A percentile compares a stretch with the other conserved stretches of the same genome.
These are phyloP conservation scores for Silene coronaria DNA, from an alignment of 179 eudicot species.

Conservation along the genomic window DNA sequence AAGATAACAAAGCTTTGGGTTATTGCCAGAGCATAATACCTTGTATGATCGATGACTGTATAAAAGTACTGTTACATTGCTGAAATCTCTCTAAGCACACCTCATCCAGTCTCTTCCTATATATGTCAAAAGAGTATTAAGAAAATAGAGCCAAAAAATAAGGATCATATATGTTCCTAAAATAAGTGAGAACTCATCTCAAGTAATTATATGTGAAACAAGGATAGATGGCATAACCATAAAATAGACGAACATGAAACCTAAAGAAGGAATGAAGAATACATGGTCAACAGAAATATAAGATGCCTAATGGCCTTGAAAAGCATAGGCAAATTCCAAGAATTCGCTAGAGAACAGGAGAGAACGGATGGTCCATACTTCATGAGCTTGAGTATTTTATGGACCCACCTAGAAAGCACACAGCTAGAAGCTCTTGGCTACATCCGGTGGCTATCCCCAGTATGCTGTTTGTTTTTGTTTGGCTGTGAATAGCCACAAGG, in stretches of 20 bases:
- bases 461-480: too few species aligned
- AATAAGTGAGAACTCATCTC: neutral
- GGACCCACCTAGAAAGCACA: too few species aligned
- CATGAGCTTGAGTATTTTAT: too few species aligned
- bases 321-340: neutral
- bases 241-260: neutral
- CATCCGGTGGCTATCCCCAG: too few species aligned
- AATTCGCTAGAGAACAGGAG: neutral
- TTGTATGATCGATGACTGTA: slow-evolving; percentile 96
- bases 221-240: neutral
- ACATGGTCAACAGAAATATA: neutral
- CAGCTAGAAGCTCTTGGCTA: too few species aligned
- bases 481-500: too few species aligned
- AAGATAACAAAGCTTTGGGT: neutral
- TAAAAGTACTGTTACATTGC: slow-evolving; percentile 77
- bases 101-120: slow-evolving; percentile 92
- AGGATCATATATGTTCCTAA: neutral
- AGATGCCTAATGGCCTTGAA: neutral
- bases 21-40: slow-evolving; percentile 32
- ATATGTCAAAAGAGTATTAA: slow-evolving; percentile 4
- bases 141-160: neutral
- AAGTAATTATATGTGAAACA: neutral
- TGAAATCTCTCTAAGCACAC: slow-evolving; percentile 82
- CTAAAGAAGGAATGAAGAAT: neutral
- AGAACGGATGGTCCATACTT: too few species aligned